Percentiles rank a stretch among this genome's conserved stretches.
Conservation (phyloP, 1,284 basidiomycete genomes). For the Kwoniella shivajii region DNA sequence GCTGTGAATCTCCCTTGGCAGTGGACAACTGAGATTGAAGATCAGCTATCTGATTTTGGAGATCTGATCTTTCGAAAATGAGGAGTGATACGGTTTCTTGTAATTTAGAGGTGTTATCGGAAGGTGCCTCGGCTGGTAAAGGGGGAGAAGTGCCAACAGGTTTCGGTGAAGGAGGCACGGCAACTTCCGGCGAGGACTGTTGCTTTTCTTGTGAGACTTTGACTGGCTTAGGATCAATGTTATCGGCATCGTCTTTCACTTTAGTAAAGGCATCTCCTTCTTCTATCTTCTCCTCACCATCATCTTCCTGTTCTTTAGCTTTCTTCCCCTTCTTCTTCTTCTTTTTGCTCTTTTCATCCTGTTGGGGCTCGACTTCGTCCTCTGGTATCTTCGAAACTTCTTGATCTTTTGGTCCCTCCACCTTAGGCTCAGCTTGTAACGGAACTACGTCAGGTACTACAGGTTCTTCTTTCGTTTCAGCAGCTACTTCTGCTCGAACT, state of each 20-base stretch:
- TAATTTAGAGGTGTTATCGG: slow-evolving; percentile 28
- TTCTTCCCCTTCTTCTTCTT: slow-evolving; percentile 14
- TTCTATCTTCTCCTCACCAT: slow-evolving; percentile 2
- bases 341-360: slow-evolving; percentile 4
- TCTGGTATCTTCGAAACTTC: background rate
- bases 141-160: background rate
- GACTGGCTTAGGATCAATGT: background rate
- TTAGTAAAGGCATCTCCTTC: background rate
- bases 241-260: background rate
- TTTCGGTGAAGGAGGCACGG: background rate
- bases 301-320: slow-evolving; percentile 5
- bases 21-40: slow-evolving; percentile 30
- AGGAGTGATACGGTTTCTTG: slow-evolving; percentile 46
- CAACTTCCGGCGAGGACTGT: background rate
- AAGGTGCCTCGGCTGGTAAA: background rate
- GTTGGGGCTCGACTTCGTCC: background rate
- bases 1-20: slow-evolving; percentile 34
- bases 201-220: background rate
- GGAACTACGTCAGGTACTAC: background rate
- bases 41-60: slow-evolving; percentile 33
- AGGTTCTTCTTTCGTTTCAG: background rate
- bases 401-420: background rate
- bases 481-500: slow-evolving; percentile 7
- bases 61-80: slow-evolving; percentile 43
- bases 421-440: background rate